Conservation (phyloP, 768 basidiomycete genomes). For the Scleroderma citrinum region DNA sequence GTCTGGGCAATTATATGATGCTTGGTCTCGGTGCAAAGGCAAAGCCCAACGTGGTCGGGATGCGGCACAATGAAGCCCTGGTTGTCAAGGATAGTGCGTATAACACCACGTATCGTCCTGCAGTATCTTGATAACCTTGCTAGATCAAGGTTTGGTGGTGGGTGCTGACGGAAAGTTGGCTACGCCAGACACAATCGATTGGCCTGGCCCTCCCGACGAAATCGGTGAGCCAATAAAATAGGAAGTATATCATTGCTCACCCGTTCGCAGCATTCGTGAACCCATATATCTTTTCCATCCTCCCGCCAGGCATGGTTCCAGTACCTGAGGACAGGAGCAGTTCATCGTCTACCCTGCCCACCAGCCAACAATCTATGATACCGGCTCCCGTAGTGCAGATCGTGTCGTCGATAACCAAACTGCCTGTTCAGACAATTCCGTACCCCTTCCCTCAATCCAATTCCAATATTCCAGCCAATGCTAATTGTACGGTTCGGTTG, state of each 20-base stretch:
- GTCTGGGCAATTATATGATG: constrained; percentile 81
- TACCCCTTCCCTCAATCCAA: constrained; percentile 50
- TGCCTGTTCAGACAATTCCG: constrained; percentile 52
- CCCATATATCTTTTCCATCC: constrained; percentile 72
- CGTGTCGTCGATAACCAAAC: constrained; percentile 62
- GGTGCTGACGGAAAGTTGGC: constrained; percentile 52
- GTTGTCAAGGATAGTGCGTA: constrained; percentile 75
- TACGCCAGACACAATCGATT: constrained; percentile 49
- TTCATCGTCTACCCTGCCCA: constrained; percentile 11
- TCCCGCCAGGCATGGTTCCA: constrained; percentile 62
- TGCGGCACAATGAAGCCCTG: constrained; percentile 58
- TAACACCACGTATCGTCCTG: not conserved
- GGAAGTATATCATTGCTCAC: constrained; percentile 59
- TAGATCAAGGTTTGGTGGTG: constrained; percentile 68
- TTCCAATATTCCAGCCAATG: constrained; percentile 17
- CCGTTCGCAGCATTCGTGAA: constrained; percentile 63
- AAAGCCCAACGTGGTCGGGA: constrained; percentile 54
- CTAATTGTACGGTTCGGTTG: constrained; percentile 55
- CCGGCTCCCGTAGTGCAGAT: constrained; percentile 63
- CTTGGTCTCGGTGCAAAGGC: constrained; percentile 68
- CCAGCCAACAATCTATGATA: constrained; percentile 31
- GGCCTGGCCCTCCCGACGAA: constrained; percentile 82
- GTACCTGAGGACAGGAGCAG: constrained; percentile 16
- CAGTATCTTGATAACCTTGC: constrained; percentile 1
- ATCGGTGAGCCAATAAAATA: constrained; percentile 46